Evolutionary conservation across 2,329 filamentous ascomycete species (phyloP).

Genomic region (Fusarium anthophilum): DNA sequence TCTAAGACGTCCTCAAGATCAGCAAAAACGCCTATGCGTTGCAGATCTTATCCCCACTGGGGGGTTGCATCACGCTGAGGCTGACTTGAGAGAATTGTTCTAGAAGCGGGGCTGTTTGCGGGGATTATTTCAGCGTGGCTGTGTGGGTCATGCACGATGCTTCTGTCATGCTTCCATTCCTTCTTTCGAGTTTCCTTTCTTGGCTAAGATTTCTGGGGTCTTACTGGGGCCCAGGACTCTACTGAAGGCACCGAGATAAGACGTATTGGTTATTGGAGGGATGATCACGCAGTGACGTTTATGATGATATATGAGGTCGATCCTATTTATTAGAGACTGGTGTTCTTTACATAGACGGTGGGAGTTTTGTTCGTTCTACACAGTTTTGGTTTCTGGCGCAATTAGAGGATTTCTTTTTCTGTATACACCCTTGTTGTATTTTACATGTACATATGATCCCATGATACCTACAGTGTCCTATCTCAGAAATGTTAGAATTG

Average conservation of each 20-base stretch:
- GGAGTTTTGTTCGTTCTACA: constrained; percentile 16
- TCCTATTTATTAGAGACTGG: constrained; percentile 18
- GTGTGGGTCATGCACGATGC: constrained; percentile 27
- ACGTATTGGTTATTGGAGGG: constrained; percentile 20
- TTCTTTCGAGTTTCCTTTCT: constrained; percentile 36
- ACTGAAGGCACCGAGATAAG: constrained; percentile 36
- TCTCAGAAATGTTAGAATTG: neutral
- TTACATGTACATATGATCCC: constrained; percentile 1
- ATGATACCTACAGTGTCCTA: neutral
- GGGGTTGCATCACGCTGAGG: constrained; percentile 31
- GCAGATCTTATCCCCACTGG: constrained; percentile 30
- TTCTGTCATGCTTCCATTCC: constrained; percentile 36
- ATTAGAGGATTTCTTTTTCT: constrained; percentile 6
- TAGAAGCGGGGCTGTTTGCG: constrained; percentile 42
- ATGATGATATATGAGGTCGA: constrained; percentile 32
- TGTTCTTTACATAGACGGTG: constrained; percentile 27
- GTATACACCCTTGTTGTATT: constrained; percentile 15
- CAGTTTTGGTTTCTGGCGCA: neutral
- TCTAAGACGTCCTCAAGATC: constrained; percentile 8
- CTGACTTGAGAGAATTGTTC: constrained; percentile 47
- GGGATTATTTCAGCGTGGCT: constrained; percentile 32
- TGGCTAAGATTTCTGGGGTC: neutral
- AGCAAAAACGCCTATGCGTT: constrained; percentile 31
- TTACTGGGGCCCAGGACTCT: constrained; percentile 1
- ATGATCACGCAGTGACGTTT: constrained; percentile 32